Evolutionary conservation across 768 basidiomycete genomes (phyloP).

Genomic region (Suillus subluteus): DNA sequence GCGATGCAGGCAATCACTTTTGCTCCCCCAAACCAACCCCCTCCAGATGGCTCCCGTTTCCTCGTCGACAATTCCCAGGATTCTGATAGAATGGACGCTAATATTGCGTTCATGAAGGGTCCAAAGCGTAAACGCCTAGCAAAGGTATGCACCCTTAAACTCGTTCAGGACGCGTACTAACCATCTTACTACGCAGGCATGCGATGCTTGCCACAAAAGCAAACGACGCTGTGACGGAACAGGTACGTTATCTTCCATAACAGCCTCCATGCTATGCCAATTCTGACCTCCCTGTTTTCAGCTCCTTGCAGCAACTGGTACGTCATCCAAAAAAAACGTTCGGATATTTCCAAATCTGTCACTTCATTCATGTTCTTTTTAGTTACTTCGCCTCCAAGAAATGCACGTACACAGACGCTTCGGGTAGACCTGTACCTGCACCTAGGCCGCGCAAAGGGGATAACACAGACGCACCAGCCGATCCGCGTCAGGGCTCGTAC

Average conservation of each 20-base stretch:
- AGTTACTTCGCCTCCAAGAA: constrained; percentile 83
- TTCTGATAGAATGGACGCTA: constrained; percentile 34
- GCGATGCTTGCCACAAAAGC: constrained; percentile 84
- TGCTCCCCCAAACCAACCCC: constrained; percentile 23
- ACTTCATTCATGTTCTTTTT: constrained; percentile 16
- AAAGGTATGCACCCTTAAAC: constrained; percentile 40
- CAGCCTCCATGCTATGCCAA: constrained; percentile 14
- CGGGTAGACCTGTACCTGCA: constrained; percentile 80
- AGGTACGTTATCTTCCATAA: constrained; percentile 45
- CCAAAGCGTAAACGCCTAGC: constrained; percentile 58
- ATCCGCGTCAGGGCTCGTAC: constrained; percentile 25
- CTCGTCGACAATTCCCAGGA: constrained; percentile 25
- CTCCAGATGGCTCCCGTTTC: constrained; percentile 25
- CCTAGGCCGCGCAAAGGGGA: constrained; percentile 56
- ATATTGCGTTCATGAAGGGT: constrained; percentile 51
- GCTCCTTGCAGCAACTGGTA: constrained; percentile 86
- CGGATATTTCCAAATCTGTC: background rate
- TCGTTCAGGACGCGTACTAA: constrained; percentile 3
- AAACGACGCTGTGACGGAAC: constrained; percentile 86
- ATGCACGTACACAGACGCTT: constrained; percentile 80
- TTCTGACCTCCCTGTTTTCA: constrained; percentile 29
- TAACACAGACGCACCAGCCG: constrained; percentile 29
- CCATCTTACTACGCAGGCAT: constrained; percentile 46
- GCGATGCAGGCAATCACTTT: constrained; percentile 28
- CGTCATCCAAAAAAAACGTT: constrained; percentile 19